Evolutionary conservation across 2,329 filamentous ascomycete genomes (phyloP), one percentile per base, ranked within the genome.

Genomic region (Aspergillus spinulosporus): DNA sequence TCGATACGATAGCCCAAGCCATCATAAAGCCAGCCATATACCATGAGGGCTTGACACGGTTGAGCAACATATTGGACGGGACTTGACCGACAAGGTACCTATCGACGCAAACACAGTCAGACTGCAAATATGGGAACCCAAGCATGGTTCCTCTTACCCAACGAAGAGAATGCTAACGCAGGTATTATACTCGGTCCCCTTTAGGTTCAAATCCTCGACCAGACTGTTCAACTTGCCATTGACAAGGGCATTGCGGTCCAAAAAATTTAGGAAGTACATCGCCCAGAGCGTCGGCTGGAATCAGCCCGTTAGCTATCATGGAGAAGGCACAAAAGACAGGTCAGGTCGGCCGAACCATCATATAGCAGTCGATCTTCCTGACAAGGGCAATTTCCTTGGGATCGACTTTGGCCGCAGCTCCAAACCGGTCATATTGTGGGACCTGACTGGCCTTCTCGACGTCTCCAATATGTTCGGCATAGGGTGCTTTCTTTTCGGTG

Each of bases 131-230:
- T 51, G 49, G 9, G 43, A 47, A 6, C 37, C 6, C 36, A 57
- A 5, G 49, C 14, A 43, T 36, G 51, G 28, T 21, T 46, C 21
- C n/a, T 37, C 52, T 36, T 63, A 70, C 39, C 75, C 74, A 8
- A 76, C 74, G 56, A 77, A 78, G 5, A 77, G 62, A 51, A 78
- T 75, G 21, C 69, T 73, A n/a, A 78, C 71, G 52, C 71, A 72
- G n/a, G 76, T 78, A 57, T 77, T 71, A 61, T 76, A 78, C 59
- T 79, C 72, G 5, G 72, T 75, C 5, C 75, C 76, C 1, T 68
- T 70, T 62, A 80, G 66, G 5, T 70, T 66, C n/a, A 80, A 67
- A 45, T 82, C 79, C 14, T 55, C 21, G 3, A 37, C 29, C 2
- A 60, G 40, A 15, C 56, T 55, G 32, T 57, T 58, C 11, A 61